A percentile compares a stretch with the other conserved stretches of the same genome.
These are phyloP conservation scores for Trichosporon coremiiforme DNA, from an alignment of 1,284 basidiomycete genomes.

Conservation along the genomic window DNA sequence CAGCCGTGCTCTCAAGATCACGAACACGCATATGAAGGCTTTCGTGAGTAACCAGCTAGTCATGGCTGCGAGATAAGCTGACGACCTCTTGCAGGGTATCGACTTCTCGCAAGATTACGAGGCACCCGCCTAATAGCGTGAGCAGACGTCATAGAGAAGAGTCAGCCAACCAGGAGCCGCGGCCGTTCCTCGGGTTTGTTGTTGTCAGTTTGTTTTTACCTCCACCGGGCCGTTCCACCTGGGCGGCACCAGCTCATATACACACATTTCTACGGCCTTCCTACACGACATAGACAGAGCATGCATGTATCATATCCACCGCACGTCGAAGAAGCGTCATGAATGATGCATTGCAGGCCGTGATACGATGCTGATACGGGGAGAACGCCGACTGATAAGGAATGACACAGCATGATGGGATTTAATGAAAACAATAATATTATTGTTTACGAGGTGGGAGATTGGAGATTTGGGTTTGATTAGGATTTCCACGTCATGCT, in stretches of 20 bases:
- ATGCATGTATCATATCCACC: constrained; percentile 12
- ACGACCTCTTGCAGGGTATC: constrained; percentile 44
- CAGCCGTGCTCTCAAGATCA: constrained; percentile 51
- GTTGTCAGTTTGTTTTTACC: constrained; percentile 6
- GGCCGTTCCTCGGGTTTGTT: constrained; percentile 12
- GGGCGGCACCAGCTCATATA: neutral
- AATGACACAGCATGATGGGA: constrained; percentile 18
- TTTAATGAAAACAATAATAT: constrained; percentile 20
- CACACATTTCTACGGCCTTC: neutral
- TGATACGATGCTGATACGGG: neutral
- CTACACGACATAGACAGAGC: constrained; percentile 12
- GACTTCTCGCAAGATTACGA: constrained; percentile 56
- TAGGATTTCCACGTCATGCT: constrained; percentile 19
- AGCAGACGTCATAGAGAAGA: neutral
- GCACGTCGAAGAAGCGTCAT: neutral
- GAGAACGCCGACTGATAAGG: constrained; percentile 16
- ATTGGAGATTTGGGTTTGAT: constrained; percentile 17
- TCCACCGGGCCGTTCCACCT: constrained; percentile 6
- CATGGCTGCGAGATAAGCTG: neutral
- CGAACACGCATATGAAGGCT: constrained; percentile 56
- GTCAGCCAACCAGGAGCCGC: constrained; percentile 12
- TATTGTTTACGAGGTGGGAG: constrained; percentile 13
- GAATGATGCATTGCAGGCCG: constrained; percentile 9
- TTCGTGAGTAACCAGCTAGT: constrained; percentile 37
- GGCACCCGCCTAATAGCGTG: constrained; percentile 30